phyloP scores from a whole-genome alignment of 495 filamentous ascomycete genomes.

The Annulohypoxylon moriforme region DNA sequence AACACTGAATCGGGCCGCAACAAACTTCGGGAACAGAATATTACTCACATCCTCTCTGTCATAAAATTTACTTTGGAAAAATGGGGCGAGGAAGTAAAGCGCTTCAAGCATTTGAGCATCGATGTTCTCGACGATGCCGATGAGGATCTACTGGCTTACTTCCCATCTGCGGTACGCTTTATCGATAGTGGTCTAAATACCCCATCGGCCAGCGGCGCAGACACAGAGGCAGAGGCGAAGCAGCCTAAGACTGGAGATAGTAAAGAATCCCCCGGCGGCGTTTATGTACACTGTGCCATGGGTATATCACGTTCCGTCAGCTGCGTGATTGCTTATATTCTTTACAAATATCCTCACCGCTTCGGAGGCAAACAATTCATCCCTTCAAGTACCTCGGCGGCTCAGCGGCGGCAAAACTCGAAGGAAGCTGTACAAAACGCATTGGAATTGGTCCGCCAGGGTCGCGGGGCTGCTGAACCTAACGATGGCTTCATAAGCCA shows the following conservation, averaged over 20 bases:
- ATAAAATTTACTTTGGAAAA: slow-evolving; percentile 56
- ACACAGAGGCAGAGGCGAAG: background rate
- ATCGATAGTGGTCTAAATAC: slow-evolving; percentile 76
- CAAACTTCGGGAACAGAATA: slow-evolving; percentile 73
- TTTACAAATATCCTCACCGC: slow-evolving; percentile 68
- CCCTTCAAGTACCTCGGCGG: slow-evolving; percentile 38
- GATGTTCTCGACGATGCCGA: slow-evolving; percentile 90
- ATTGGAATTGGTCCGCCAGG: slow-evolving; percentile 67
- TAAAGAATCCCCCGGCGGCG: slow-evolving; percentile 42
- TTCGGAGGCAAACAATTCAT: slow-evolving; percentile 46
- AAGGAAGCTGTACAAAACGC: slow-evolving; percentile 52
- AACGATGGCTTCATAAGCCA: slow-evolving; percentile 92
- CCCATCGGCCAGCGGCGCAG: slow-evolving; percentile 41
- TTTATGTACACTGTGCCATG: slow-evolving; percentile 81
- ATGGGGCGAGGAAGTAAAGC: slow-evolving; percentile 54
- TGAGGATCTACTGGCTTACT: slow-evolving; percentile 84
- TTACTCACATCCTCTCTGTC: slow-evolving; percentile 94
- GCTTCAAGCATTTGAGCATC: slow-evolving; percentile 78
- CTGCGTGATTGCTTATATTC: slow-evolving; percentile 84
- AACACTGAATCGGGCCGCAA: slow-evolving; percentile 64
- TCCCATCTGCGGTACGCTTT: slow-evolving; percentile 79
- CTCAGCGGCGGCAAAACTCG: slow-evolving; percentile 42
- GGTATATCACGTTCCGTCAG: slow-evolving; percentile 93
- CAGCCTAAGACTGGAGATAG: background rate
- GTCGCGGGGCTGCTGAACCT: slow-evolving; percentile 80